Base-by-base conservation (phyloP, 441 rosid genomes). In the Metrosideros polymorpha region DNA sequence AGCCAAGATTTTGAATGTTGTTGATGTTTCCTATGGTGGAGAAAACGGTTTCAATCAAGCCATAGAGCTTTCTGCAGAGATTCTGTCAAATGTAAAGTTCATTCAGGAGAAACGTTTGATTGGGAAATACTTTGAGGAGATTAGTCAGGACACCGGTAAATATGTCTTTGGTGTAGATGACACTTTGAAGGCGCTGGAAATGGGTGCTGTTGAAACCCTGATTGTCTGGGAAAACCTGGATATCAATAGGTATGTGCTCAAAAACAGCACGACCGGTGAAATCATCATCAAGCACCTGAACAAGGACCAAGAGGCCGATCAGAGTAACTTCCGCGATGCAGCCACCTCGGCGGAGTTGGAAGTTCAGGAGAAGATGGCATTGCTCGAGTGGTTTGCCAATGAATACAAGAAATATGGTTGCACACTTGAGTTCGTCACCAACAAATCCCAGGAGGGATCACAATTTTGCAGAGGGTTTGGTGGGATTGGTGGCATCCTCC, bases 171-270 rank as follows among this genome's bases (percentile, higher is more conserved):
- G 98, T 83, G 92, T 94, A 24, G 98, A 94, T 4, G 98, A 95
- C 84, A 95, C 98, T 9, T 79, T 95, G 85, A 94, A 95, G 90
- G 95, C 97, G 43, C 86, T 95, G 57, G 96, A 93, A 84, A 94
- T 93, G 96, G 98, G 98, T 85, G 98, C 97, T 82, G 95, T 95
- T 9, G 98, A 95, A 88, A 95, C 91, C 75, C 94, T 95, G 82
- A 94, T 95, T 6, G 97, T 95, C 76, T 95, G 98, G 98, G 98
- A 95, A 88, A 94, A 95, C 92, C 93, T 94, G 61, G 98, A 95
- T 89, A 94, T 92, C 42, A 92, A 89, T 85, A 88, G 93, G 87
- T 92, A 91, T 83, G 87, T 88, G 30, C 88, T 93, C 27, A 93
- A 93, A 87, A 91, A 93, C 89, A 87, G 91, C 63, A 45, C 87